These are phyloP conservation scores for Hsuehochloa calcarea DNA, from an alignment of 176 grass and related monocot species.

Conservation along the genomic window DNA sequence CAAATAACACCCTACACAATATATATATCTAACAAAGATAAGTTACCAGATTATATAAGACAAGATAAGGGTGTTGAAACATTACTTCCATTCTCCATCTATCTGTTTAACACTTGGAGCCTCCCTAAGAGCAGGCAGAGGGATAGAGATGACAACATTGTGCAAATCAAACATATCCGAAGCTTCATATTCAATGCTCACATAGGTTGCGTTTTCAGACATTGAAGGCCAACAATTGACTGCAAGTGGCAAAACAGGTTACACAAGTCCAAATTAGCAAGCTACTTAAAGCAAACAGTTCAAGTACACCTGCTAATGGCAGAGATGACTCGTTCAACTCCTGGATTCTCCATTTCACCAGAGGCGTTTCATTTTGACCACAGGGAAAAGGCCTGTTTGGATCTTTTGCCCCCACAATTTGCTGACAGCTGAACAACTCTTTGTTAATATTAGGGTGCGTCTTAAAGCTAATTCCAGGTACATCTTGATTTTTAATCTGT, in stretches of 20 bases:
- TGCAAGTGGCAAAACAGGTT: constrained; percentile 51
- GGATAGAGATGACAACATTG: constrained; percentile 78
- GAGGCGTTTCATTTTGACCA: constrained; percentile 80
- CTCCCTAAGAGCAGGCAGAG: constrained; percentile 72
- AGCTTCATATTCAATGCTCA: constrained; percentile 89
- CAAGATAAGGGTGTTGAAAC: constrained; percentile 27
- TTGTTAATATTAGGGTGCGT: constrained; percentile 83
- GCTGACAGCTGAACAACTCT: constrained; percentile 71
- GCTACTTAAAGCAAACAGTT: constrained; percentile 19
- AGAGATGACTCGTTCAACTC: constrained; percentile 76
- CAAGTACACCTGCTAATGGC: constrained; percentile 61
- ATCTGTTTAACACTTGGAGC: constrained; percentile 71
- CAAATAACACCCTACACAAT: too few species aligned
- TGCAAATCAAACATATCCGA: constrained; percentile 81
- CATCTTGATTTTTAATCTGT: constrained; percentile 81
- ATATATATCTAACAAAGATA: too few species aligned
- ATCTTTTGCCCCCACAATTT: constrained; percentile 77
- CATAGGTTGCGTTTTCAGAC: constrained; percentile 60
- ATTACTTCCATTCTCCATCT: constrained; percentile 93
- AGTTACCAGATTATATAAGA: constrained; percentile 39
- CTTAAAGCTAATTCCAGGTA: constrained; percentile 80
- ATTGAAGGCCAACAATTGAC: constrained; percentile 86
- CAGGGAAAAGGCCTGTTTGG: constrained; percentile 75
- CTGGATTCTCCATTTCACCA: constrained; percentile 88
- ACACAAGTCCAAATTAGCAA: constrained; percentile 18